These are phyloP conservation scores for Botrytis aclada DNA, from an alignment of 2,329 filamentous ascomycete genomes.

Conservation along the genomic window DNA sequence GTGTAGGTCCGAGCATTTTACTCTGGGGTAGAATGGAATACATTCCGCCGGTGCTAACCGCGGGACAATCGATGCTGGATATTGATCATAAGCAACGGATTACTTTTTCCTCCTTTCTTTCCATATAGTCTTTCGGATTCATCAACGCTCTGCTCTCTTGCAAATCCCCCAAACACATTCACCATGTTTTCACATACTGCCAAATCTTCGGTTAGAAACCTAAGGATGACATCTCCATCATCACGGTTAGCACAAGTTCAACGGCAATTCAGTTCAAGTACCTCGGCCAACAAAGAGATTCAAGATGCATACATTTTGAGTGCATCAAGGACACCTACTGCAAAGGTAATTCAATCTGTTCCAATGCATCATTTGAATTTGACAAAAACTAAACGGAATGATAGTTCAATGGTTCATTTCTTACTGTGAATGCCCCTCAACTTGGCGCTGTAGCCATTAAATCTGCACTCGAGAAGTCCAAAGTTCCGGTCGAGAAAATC, in stretches of 20 bases:
- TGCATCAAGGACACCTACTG: constrained; percentile 83
- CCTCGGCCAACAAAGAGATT: constrained; percentile 58
- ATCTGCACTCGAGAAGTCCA: constrained; percentile 81
- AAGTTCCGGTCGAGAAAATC: constrained; percentile 75
- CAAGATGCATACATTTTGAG: constrained; percentile 93
- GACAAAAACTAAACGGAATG: neutral
- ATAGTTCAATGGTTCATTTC: constrained; percentile 94
- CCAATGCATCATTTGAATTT: neutral
- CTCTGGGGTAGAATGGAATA: constrained; percentile 3
- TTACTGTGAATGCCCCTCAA: constrained; percentile 77
- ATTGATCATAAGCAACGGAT: neutral
- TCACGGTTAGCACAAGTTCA: constrained; percentile 46
- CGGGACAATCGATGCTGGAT: constrained; percentile 6
- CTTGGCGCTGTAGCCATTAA: constrained; percentile 91
- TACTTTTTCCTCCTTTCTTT: neutral
- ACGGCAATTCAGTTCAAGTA: constrained; percentile 51
- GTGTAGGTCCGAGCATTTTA: neutral
- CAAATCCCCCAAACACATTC: neutral
- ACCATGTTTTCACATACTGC: constrained; percentile 37
- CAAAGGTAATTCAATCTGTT: constrained; percentile 62
- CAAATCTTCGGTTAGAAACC: constrained; percentile 30
- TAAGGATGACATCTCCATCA: constrained; percentile 25
- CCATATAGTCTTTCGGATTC: neutral
- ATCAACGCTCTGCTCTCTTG: neutral
- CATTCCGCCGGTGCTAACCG: constrained; percentile 16